phyloP scores from a whole-genome alignment of 2,329 filamentous ascomycete genomes.

The Colletotrichum lindemuthianum region DNA sequence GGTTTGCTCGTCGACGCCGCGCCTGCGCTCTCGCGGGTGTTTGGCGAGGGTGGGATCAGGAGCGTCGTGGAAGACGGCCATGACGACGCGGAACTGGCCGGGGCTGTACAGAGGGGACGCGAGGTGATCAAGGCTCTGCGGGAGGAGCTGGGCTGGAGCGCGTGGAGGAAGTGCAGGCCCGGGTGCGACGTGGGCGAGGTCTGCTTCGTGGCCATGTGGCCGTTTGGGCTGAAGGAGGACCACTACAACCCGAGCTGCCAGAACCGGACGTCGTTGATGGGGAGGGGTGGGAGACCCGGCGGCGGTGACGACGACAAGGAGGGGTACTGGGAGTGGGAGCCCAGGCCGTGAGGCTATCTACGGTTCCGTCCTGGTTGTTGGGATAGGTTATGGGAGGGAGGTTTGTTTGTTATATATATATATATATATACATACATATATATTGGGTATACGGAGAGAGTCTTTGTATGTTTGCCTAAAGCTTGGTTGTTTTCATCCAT shows the following conservation, averaged over 20 bases:
- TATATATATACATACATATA: no score
- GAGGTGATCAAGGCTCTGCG: slow-evolving; percentile 48
- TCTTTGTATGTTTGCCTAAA: no score
- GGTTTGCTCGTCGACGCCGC: slow-evolving; percentile 5
- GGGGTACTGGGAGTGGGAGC: slow-evolving; percentile 22
- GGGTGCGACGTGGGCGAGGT: slow-evolving; percentile 64
- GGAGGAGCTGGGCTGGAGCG: slow-evolving; percentile 65
- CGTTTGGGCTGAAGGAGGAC: slow-evolving; percentile 63
- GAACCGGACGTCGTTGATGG: slow-evolving; percentile 25
- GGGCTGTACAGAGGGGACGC: slow-evolving; percentile 21
- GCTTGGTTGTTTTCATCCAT: no score
- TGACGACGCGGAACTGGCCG: not conserved
- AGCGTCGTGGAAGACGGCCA: not conserved
- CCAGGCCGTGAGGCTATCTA: not conserved
- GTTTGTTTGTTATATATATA: no score
- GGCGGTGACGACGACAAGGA: not conserved
- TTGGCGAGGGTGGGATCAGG: slow-evolving; percentile 5
- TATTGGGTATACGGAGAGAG: no score
- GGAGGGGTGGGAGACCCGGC: not conserved
- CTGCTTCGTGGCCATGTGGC: slow-evolving; percentile 73
- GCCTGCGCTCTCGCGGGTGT: slow-evolving; percentile 1
- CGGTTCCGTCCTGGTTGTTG: not conserved
- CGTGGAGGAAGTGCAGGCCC: slow-evolving; percentile 64
- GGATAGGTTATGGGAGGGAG: not conserved
- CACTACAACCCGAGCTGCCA: slow-evolving; percentile 48